A percentile compares a stretch with the other conserved stretches of the same genome.
Conservation (phyloP, 257 asterid genomes). For the Petunia axillaris region DNA sequence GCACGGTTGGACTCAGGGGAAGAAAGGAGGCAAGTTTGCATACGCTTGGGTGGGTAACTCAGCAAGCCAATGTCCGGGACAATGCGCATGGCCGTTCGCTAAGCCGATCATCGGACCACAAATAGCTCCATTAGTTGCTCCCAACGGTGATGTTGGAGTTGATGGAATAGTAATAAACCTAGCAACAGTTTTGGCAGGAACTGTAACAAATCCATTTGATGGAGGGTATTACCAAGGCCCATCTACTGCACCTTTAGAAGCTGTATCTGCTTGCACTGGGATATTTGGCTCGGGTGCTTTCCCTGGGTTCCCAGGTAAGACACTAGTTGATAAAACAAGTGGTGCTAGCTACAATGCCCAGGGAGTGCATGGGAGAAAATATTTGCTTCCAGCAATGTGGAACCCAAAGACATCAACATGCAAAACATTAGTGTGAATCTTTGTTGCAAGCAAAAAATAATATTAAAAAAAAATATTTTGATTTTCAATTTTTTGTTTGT, state of each 20-base stretch:
- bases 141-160: conserved; percentile 49
- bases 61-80: conserved; percentile 46
- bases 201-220: conserved; percentile 56
- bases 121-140: conserved; percentile 44
- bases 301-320: conserved; percentile 49
- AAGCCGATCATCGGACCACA: conserved; percentile 52
- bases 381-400: conserved; percentile 55
- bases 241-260: conserved; percentile 46
- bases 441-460: too few species aligned
- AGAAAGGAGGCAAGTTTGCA: conserved; percentile 21
- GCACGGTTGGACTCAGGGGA: conserved; percentile 43
- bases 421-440: conserved; percentile 36
- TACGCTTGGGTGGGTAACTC: conserved; percentile 57
- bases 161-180: conserved; percentile 52
- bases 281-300: conserved; percentile 49
- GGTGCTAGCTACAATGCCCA: conserved; percentile 54
- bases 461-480: too few species aligned
- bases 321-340: conserved; percentile 40
- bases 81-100: conserved; percentile 56
- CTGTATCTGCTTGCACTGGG: conserved; percentile 53
- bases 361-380: conserved; percentile 43
- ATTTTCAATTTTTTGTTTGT: too few species aligned
- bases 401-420: conserved; percentile 43
- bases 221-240: conserved; percentile 52
- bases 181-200: conserved; percentile 49